Percentiles rank a stretch among this genome's conserved stretches.
Conservation (phyloP, 2,329 filamentous ascomycete genomes). For the Pestalotiopsis sp. region DNA sequence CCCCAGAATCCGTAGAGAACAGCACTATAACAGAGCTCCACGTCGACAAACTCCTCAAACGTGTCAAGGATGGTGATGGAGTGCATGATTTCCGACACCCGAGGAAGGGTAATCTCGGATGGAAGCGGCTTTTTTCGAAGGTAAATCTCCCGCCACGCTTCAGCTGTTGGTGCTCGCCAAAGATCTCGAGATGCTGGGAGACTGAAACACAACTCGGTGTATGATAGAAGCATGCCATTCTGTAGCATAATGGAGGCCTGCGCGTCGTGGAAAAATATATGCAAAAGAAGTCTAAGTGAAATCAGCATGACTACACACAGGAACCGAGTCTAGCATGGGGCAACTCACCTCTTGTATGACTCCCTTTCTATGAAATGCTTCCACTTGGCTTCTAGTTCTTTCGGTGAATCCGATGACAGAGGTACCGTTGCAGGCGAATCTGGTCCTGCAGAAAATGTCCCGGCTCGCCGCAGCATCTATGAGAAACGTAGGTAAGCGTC, state of each 20-base stretch:
- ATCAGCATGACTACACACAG: neutral
- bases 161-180: slow-evolving; percentile 27
- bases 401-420: slow-evolving; percentile 21
- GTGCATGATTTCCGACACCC: slow-evolving; percentile 26
- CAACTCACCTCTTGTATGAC: slow-evolving; percentile 28
- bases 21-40: slow-evolving; percentile 32
- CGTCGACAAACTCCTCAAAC: slow-evolving; percentile 27
- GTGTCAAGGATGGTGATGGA: slow-evolving; percentile 23
- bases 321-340: neutral
- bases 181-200: slow-evolving; percentile 28
- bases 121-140: slow-evolving; percentile 23
- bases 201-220: slow-evolving; percentile 27
- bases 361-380: slow-evolving; percentile 27
- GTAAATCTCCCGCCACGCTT: slow-evolving; percentile 28
- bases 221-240: slow-evolving; percentile 25
- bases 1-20: slow-evolving; percentile 34
- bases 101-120: slow-evolving; percentile 20
- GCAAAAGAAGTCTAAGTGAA: slow-evolving; percentile 25
- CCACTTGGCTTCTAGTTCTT: slow-evolving; percentile 28
- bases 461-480: slow-evolving; percentile 54
- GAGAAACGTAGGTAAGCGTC: slow-evolving; percentile 10
- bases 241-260: slow-evolving; percentile 28
- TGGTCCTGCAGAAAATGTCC: slow-evolving; percentile 25
- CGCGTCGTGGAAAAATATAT: slow-evolving; percentile 28
- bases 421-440: slow-evolving; percentile 24